Evolutionary conservation across 345 rosid genomes (phyloP).

Genomic region (Angophora floribunda): DNA sequence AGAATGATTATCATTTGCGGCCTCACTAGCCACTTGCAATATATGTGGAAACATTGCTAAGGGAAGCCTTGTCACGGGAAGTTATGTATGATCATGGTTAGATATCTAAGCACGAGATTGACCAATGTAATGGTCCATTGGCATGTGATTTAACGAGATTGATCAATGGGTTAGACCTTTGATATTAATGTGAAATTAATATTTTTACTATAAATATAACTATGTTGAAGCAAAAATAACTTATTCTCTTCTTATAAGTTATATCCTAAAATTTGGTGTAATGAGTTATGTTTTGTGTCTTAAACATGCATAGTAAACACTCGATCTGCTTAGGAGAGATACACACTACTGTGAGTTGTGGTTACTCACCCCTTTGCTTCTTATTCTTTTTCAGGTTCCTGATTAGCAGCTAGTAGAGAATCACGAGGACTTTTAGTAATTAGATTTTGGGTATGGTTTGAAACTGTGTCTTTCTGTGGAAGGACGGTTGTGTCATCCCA

Average conservation of each 20-base stretch:
- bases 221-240: background rate
- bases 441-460: background rate
- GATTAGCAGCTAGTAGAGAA: background rate
- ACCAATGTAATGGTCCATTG: background rate
- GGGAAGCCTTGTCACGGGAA: background rate
- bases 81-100: background rate
- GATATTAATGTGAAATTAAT: too few species aligned
- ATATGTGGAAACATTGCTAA: background rate
- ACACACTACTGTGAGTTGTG: background rate
- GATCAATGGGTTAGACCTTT: too few species aligned
- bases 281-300: background rate
- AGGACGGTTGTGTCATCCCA: background rate
- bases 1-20: too few species aligned
- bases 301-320: background rate
- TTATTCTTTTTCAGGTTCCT: background rate
- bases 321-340: background rate
- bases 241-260: background rate
- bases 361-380: background rate
- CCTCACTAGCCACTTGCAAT: too few species aligned
- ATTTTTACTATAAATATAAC: background rate
- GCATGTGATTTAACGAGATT: background rate
- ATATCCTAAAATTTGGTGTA: background rate
- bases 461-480: fast-evolving
- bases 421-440: background rate
- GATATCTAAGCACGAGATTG: background rate